Evolutionary conservation across 192 early-diverging fungal species (phyloP).

Genomic region (Coemansia sp.): DNA sequence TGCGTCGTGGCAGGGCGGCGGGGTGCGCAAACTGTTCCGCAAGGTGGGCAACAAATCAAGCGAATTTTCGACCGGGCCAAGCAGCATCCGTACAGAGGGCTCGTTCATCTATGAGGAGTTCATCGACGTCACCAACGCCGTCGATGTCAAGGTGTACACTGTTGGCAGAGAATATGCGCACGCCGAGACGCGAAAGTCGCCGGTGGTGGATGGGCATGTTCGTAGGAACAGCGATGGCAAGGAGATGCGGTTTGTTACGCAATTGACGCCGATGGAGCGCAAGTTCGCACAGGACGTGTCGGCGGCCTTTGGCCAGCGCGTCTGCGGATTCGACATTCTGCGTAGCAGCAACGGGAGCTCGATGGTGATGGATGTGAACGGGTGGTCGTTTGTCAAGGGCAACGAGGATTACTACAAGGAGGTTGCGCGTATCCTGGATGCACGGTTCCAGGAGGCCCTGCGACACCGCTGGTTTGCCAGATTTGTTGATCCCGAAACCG

Average conservation of each 20-base stretch:
- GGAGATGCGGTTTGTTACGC: slow-evolving; percentile 91
- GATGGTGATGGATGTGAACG: slow-evolving; percentile 97
- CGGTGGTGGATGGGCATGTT: slow-evolving; percentile 95
- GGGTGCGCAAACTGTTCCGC: slow-evolving; percentile 74
- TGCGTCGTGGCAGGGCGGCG: slow-evolving; percentile 75
- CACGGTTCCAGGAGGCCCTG: slow-evolving; percentile 74
- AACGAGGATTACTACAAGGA: slow-evolving; percentile 90
- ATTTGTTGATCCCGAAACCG: slow-evolving; percentile 58
- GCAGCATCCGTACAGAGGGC: slow-evolving; percentile 67
- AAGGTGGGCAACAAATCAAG: slow-evolving; percentile 95
- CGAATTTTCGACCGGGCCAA: slow-evolving; percentile 76
- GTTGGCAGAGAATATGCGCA: slow-evolving; percentile 87
- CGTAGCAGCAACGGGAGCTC: slow-evolving; percentile 71
- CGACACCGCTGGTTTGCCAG: slow-evolving; percentile 60
- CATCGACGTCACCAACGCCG: slow-evolving; percentile 89
- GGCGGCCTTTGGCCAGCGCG: slow-evolving; percentile 85
- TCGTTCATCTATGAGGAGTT: slow-evolving; percentile 96
- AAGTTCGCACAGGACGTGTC: slow-evolving; percentile 73
- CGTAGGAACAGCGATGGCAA: slow-evolving; percentile 94
- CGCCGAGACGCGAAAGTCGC: slow-evolving; percentile 95
- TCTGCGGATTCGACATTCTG: slow-evolving; percentile 95
- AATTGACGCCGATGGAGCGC: slow-evolving; percentile 76
- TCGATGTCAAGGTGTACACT: slow-evolving; percentile 98
- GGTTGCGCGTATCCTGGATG: slow-evolving; percentile 72
- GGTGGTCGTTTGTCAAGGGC: slow-evolving; percentile 99